Conservation (phyloP, 164 flowering plant species). For the Piper betle region DNA sequence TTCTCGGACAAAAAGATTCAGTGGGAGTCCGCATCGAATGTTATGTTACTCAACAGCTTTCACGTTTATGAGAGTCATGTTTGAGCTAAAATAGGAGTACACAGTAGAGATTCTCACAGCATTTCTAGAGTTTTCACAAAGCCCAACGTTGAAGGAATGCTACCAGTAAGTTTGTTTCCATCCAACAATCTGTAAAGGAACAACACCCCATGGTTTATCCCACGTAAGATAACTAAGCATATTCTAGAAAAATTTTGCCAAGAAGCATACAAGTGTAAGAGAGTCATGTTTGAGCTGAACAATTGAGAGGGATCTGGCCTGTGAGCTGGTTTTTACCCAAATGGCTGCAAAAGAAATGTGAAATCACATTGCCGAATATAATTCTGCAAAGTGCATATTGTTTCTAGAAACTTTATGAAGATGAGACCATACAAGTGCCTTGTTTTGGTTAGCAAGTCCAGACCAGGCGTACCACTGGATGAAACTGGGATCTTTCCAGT, state of each 20-base stretch:
- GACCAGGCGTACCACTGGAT: conserved; percentile 38
- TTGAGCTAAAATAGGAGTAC: conserved; percentile 40
- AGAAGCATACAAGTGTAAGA: conserved; percentile 71
- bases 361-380: not conserved
- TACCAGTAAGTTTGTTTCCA: too few species aligned
- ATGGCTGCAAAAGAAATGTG: conserved; percentile 38
- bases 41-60: conserved; percentile 23
- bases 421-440: conserved; percentile 54
- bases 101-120: too few species aligned
- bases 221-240: not conserved
- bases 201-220: too few species aligned
- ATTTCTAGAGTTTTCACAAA: too few species aligned
- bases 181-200: too few species aligned
- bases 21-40: too few species aligned
- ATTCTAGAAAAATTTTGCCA: not conserved
- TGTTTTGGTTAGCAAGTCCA: conserved; percentile 56
- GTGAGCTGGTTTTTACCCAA: conserved; percentile 80
- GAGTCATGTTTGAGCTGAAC: conserved; percentile 56
- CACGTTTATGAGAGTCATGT: conserved; percentile 73
- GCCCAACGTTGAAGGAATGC: too few species aligned
- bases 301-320: conserved; percentile 49
- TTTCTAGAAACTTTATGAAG: not conserved
- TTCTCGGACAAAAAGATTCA: not conserved
- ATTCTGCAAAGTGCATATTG: too few species aligned
- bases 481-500: conserved; percentile 74